Evolutionary conservation across 1,284 basidiomycete species (phyloP).

Genomic region (Wolfiporia cocos): DNA sequence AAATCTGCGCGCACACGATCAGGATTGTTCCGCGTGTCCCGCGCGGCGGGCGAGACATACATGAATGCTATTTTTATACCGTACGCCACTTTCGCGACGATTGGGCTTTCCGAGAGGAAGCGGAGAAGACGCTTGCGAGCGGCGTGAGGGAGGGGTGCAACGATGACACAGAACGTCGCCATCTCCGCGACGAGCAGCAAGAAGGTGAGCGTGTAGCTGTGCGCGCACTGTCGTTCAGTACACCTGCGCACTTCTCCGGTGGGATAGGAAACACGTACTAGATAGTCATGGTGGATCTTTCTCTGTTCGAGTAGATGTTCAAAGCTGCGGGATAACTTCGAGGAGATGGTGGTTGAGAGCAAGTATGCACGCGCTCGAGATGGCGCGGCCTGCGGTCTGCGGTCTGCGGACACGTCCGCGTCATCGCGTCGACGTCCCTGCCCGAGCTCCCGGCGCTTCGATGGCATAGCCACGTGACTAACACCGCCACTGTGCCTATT

Average conservation of each 20-base stretch:
- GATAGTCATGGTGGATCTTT: conserved; percentile 58
- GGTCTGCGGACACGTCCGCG: too few species aligned
- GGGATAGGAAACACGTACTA: conserved; percentile 40
- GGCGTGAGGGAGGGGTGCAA: conserved; percentile 73
- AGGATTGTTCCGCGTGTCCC: conserved; percentile 1
- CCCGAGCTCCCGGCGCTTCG: too few species aligned
- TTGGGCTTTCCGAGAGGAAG: conserved; percentile 67
- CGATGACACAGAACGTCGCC: conserved; percentile 68
- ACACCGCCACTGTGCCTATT: too few species aligned
- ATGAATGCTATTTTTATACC: conserved; percentile 93
- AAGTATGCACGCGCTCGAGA: too few species aligned
- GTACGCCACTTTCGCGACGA: conserved; percentile 73
- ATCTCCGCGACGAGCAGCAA: conserved; percentile 75
- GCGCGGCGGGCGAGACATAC: conserved; percentile 35
- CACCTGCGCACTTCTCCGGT: background rate
- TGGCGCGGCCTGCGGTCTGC: too few species aligned
- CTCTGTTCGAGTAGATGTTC: too few species aligned
- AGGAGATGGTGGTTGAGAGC: too few species aligned
- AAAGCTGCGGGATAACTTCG: too few species aligned
- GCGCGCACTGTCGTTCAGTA: conserved; percentile 4
- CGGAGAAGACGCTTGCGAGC: conserved; percentile 67
- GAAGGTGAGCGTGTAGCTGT: conserved; percentile 72
- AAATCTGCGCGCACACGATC: conserved; percentile 47
- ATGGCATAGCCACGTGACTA: too few species aligned
- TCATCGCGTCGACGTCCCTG: too few species aligned